Evolutionary conservation across 495 filamentous ascomycete genomes (phyloP).

Genomic region (Tuber magnatum): DNA sequence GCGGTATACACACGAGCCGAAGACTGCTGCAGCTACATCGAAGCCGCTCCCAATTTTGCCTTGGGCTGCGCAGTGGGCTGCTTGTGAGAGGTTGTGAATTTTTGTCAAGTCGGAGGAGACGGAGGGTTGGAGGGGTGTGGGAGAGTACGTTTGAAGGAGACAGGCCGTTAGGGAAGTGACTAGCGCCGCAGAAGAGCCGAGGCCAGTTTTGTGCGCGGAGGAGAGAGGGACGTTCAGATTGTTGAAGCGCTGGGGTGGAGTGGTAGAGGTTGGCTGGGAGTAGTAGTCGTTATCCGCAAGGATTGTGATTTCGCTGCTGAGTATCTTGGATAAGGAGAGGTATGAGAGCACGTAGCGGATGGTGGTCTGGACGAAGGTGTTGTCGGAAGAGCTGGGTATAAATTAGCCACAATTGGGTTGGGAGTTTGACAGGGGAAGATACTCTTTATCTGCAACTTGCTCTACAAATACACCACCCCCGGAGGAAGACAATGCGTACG

Average conservation of each 20-base stretch:
- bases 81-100: constrained; percentile 88
- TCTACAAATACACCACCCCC: constrained; percentile 68
- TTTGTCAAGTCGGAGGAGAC: constrained; percentile 41
- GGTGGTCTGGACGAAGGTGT: constrained; percentile 86
- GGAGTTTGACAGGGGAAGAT: constrained; percentile 23
- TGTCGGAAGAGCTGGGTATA: constrained; percentile 45
- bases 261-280: constrained; percentile 56
- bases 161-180: constrained; percentile 85
- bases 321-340: constrained; percentile 53
- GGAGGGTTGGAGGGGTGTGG: constrained; percentile 49
- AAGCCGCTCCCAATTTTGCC: constrained; percentile 95
- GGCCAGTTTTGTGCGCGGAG: constrained; percentile 87
- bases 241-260: constrained; percentile 54
- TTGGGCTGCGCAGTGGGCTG: constrained; percentile 89
- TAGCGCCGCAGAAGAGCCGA: constrained; percentile 90
- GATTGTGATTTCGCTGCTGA: constrained; percentile 69
- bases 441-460: constrained; percentile 62
- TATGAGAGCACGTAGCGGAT: constrained; percentile 83
- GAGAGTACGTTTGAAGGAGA: constrained; percentile 66
- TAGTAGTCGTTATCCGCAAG: constrained; percentile 96
- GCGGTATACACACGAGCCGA: constrained; percentile 80
- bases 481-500: constrained; percentile 63
- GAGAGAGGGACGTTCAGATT: constrained; percentile 68
- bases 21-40: constrained; percentile 89
- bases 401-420: constrained; percentile 41